Percentiles rank a stretch among this genome's conserved stretches.
Conservation (phyloP, 192 early-diverging fungal species). For the Gamsiella multidivaricata region DNA sequence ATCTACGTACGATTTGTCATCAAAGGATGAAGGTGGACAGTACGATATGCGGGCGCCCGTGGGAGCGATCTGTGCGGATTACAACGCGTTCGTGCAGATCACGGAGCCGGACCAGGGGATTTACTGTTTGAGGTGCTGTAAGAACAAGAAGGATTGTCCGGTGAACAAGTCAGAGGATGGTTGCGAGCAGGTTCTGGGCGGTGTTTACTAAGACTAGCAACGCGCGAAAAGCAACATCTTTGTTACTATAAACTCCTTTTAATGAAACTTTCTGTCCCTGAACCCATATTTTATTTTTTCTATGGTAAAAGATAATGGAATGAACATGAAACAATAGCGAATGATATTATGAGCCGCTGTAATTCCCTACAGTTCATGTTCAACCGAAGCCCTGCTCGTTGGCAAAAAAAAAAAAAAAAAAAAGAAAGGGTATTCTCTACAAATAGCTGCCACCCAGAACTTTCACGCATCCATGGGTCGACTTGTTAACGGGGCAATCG, state of each 20-base stretch:
- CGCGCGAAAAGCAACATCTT: neutral
- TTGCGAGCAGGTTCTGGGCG: constrained; percentile 7
- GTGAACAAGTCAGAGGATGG: constrained; percentile 4
- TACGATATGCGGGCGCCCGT: constrained; percentile 55
- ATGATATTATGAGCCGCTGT: too few species aligned
- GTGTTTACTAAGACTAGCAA: too few species aligned
- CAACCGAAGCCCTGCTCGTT: too few species aligned
- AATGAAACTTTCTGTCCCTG: neutral
- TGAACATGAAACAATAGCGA: too few species aligned
- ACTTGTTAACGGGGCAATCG: constrained; percentile 35
- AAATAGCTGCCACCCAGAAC: constrained; percentile 33
- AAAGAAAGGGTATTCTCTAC: neutral
- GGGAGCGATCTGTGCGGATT: constrained; percentile 45
- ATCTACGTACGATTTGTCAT: constrained; percentile 33
- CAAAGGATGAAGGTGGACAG: constrained; percentile 46
- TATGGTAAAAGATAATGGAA: too few species aligned
- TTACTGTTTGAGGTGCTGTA: constrained; percentile 54
- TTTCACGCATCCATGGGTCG: constrained; percentile 36
- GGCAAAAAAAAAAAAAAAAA: neutral
- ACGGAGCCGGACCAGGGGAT: constrained; percentile 45
- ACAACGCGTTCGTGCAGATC: constrained; percentile 49
- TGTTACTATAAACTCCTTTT: neutral
- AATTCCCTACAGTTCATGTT: too few species aligned
- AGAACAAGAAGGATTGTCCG: constrained; percentile 19
- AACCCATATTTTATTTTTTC: too few species aligned